Conservation (phyloP, 2,329 filamentous ascomycete species). For the Phoma sp. region DNA sequence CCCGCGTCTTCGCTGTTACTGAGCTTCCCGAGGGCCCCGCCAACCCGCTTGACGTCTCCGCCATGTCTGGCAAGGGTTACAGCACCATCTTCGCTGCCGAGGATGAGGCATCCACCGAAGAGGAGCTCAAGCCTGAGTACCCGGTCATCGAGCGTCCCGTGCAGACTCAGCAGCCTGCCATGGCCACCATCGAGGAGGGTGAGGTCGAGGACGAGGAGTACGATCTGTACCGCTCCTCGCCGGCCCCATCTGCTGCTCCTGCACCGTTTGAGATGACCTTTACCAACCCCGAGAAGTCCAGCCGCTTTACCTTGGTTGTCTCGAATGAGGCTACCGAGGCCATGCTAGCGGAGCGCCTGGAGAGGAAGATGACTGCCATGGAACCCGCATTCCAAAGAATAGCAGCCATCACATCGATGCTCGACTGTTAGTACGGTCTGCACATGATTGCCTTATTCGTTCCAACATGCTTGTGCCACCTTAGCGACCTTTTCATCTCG, state of each 20-base stretch:
- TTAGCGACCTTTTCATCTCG: slow-evolving; percentile 5
- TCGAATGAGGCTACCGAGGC: slow-evolving; percentile 56
- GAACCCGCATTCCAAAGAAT: slow-evolving; percentile 44
- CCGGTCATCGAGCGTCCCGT: slow-evolving; percentile 56
- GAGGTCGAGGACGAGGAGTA: slow-evolving; percentile 67
- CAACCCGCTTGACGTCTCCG: slow-evolving; percentile 64
- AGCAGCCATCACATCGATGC: slow-evolving; percentile 44
- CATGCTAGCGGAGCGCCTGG: slow-evolving; percentile 42
- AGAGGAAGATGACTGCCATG: slow-evolving; percentile 46
- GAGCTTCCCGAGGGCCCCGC: slow-evolving; percentile 71
- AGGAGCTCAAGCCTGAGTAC: slow-evolving; percentile 59
- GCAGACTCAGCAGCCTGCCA: slow-evolving; percentile 26
- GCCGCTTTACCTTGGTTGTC: slow-evolving; percentile 71
- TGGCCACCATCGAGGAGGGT: slow-evolving; percentile 29
- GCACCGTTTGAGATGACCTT: slow-evolving; percentile 46
- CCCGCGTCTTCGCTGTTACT: slow-evolving; percentile 76
- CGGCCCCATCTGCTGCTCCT: slow-evolving; percentile 36
- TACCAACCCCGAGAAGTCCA: slow-evolving; percentile 69
- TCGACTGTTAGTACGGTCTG: slow-evolving; percentile 31
- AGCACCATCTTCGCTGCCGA: slow-evolving; percentile 44
- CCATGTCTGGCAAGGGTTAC: slow-evolving; percentile 73
- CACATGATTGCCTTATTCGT: background rate
- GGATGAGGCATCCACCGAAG: slow-evolving; percentile 54
- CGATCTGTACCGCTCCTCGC: slow-evolving; percentile 64
- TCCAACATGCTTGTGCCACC: slow-evolving; percentile 12